Base-by-base conservation (phyloP, 176 grass and related monocot species). In the Raddia distichophylla region DNA sequence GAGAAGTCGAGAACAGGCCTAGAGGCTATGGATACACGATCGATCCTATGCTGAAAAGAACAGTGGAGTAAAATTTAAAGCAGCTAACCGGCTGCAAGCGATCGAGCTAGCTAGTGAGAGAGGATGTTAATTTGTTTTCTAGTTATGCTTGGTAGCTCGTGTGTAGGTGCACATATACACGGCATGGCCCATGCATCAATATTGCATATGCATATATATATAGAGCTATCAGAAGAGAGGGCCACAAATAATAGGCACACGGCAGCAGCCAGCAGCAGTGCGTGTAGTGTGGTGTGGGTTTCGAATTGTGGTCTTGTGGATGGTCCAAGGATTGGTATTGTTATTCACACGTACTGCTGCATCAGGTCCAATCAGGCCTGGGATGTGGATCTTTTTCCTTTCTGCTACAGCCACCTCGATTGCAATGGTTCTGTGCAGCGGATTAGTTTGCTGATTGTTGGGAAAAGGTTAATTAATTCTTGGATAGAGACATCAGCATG, bases 281-380 rank as follows among this genome's bases (percentile, higher is more conserved):
- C 13, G 53, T 73, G 53, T 68, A 14, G 17, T 47, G 8, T 16
- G 18, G 49, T 57, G 67, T 83, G 86, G 50, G 86, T 45, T 73
- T 67, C 34, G 54, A 77, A 67, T 61, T 49, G 87, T 81, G 87
- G 77, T 85, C 81, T 61, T 57, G 87, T 81, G 87, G 77, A 89
- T 85, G 83, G 78, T 86, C 72, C 82, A 89, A 77, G 11, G 72
- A 82, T 85, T 49, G 46, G 69, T 69, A 56, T 73, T 73, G 68
- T 57, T 86, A 59, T 77, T 75, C 80, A 44, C 74, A 83, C 74
- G 78, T 82, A 58, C 60, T 22, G 6, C 34, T 19, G 54, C 71
- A 78, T 68, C 75, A 59, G 72, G 73, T 86, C 73, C 83, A 89
- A 77, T 85, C 78, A 45, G 18, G 67, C 61, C 55, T 43, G 51